A percentile compares a stretch with the other conserved stretches of the same genome.
Conservation (phyloP, 73 alveolate species). For the Paramecium sexaurelia region DNA sequence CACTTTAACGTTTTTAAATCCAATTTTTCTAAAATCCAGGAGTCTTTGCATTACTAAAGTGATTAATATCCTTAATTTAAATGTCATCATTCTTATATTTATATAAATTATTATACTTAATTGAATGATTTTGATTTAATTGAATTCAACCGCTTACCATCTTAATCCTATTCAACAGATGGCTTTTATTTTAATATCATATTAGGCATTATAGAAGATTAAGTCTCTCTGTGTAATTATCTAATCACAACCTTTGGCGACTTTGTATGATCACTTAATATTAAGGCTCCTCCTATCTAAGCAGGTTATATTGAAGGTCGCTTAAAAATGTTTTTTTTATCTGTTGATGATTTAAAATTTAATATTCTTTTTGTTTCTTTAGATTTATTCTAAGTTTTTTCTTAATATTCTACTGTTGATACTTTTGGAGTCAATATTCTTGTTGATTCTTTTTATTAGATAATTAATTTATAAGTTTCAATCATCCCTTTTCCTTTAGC, state of each 20-base stretch:
- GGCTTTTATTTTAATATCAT: conserved; percentile 4
- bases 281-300: not conserved
- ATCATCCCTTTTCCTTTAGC: conserved; percentile 85
- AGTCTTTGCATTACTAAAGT: not conserved
- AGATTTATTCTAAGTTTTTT: not conserved
- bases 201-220: not conserved
- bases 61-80: not conserved
- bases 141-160: not conserved
- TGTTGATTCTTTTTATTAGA: conserved; percentile 28
- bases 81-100: not conserved
- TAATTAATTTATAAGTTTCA: conserved; percentile 71
- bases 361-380: not conserved
- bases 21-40: not conserved
- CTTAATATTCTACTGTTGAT: not conserved
- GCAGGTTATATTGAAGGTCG: not conserved
- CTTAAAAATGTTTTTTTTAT: not conserved
- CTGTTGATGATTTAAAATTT: not conserved
- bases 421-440: not conserved
- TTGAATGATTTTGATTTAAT: not conserved
- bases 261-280: not conserved
- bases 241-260: not conserved
- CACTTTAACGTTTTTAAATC: not conserved
- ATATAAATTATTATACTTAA: not conserved
- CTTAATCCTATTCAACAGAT: not conserved
- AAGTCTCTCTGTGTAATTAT: not conserved